phyloP scores from a whole-genome alignment of 306 rosid genomes.

The Malus fusca region DNA sequence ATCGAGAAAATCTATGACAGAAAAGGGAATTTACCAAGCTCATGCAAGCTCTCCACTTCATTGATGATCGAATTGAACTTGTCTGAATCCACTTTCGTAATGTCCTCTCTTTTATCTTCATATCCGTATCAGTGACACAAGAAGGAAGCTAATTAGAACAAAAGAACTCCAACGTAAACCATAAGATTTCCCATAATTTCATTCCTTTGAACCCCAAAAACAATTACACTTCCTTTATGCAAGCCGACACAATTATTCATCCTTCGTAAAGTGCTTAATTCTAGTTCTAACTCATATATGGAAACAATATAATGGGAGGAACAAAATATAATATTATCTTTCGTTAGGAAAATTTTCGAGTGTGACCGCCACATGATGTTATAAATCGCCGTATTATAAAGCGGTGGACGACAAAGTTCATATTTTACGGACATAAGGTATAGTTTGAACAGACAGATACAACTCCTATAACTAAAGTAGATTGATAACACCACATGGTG shows the following conservation, averaged over 20 bases:
- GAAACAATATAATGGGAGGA: not conserved
- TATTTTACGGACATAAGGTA: too few species aligned
- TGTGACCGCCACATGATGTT: too few species aligned
- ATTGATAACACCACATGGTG: too few species aligned
- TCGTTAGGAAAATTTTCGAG: too few species aligned
- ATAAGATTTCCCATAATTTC: too few species aligned
- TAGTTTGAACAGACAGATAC: too few species aligned
- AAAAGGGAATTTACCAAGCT: conserved; percentile 38
- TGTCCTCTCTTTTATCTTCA: conserved; percentile 65
- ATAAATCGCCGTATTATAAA: too few species aligned
- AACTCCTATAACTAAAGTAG: too few species aligned
- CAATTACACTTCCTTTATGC: not conserved
- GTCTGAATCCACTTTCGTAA: conserved; percentile 38
- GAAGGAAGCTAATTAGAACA: not conserved
- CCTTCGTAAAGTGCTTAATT: too few species aligned
- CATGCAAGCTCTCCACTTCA: conserved; percentile 64
- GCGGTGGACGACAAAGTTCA: too few species aligned
- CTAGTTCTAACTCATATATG: not conserved
- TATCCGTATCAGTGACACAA: not conserved
- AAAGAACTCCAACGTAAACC: not conserved
- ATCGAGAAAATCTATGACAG: not conserved
- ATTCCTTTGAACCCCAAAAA: not conserved
- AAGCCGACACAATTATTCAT: not conserved
- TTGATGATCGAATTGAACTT: conserved; percentile 44
- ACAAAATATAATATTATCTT: not conserved